Evolutionary conservation across 805 yeast species (phyloP).

Genomic region (Wickerhamiella siamensis): DNA sequence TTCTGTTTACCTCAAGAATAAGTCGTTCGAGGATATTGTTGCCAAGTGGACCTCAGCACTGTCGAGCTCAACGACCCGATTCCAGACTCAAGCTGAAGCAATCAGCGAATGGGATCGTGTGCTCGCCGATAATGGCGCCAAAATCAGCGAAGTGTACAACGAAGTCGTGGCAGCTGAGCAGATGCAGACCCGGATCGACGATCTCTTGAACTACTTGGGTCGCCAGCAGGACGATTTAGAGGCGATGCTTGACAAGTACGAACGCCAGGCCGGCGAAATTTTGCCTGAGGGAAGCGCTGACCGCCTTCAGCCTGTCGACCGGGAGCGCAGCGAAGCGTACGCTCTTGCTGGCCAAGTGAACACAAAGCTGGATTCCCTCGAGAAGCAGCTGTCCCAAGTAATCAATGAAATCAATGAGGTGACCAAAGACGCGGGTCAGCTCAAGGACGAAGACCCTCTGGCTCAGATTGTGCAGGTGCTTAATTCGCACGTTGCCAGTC

Average conservation of each 20-base stretch:
- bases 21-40: conserved; percentile 82
- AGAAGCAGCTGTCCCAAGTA: conserved; percentile 38
- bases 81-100: conserved; percentile 57
- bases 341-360: conserved; percentile 73
- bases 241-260: conserved; percentile 65
- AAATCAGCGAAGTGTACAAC: conserved; percentile 59
- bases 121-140: conserved; percentile 72
- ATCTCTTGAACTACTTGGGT: conserved; percentile 69
- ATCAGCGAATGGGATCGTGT: conserved; percentile 77
- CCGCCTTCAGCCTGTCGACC: conserved; percentile 40
- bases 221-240: conserved; percentile 90
- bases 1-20: conserved; percentile 55
- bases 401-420: conserved; percentile 30
- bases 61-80: conserved; percentile 55
- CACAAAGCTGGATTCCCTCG: conserved; percentile 64
- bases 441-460: conserved; percentile 32
- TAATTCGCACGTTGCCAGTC: conserved; percentile 77
- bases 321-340: conserved; percentile 80
- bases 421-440: conserved; percentile 63
- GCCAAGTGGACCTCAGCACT: conserved; percentile 87
- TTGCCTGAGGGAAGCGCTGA: conserved; percentile 19
- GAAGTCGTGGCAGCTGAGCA: conserved; percentile 75
- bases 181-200: conserved; percentile 74
- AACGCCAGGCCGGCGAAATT: conserved; percentile 33
- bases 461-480: conserved; percentile 55